Base-by-base conservation (phyloP, 2,329 filamentous ascomycete genomes). In the Elsinoe arachidis region DNA sequence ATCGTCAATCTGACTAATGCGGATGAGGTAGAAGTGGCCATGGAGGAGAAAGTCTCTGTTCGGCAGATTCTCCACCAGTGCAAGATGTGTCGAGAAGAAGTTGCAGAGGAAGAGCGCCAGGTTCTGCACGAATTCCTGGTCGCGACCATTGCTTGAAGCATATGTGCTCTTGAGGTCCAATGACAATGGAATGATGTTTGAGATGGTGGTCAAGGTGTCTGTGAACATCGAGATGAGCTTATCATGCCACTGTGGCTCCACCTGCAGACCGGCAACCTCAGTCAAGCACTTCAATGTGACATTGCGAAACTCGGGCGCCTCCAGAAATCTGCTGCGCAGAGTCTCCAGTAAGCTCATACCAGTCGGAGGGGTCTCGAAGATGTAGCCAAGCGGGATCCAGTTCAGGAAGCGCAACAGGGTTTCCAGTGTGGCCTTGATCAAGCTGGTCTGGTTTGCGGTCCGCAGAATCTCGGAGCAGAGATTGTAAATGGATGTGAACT, bases 221-320 rank as follows among this genome's bases (percentile, higher is more conserved):
- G 93, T 97, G 74, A 99, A 99, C 93, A 99, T 97, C 70, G 92
- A 87, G 55, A 97, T 86, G 46, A 99, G 81, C 75, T 96, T 92
- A 71, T 99, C 93, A 66, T 96, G 90, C 69, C 96, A 99, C 26
- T 86, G 84, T 67, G 85, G 66, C 77, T 87, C 89, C 23, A 92
- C 93, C 69, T 95, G 90, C 61, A 99, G 78, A 60, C 93, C 88
- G 62, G 91, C 95, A 72, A 99, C 97, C 74, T 99, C 93, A 2
- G 93, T 99, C 71, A 99, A 79, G 65, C 91, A 96, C 74, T 99
- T 96, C 61, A 99, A 80, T 1, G 93, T 96, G 65, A 97, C 84
- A 72, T 99, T 99, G 59, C 95, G 87, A 75, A 97, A 99, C 67
- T 96, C 92, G 38, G 91, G 90, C 26, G 89, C 85, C 66, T 95